A percentile compares a stretch with the other conserved stretches of the same genome.
These are phyloP conservation scores for Rugonectria rugulosa DNA, from an alignment of 2,329 filamentous ascomycete species.

Conservation along the genomic window DNA sequence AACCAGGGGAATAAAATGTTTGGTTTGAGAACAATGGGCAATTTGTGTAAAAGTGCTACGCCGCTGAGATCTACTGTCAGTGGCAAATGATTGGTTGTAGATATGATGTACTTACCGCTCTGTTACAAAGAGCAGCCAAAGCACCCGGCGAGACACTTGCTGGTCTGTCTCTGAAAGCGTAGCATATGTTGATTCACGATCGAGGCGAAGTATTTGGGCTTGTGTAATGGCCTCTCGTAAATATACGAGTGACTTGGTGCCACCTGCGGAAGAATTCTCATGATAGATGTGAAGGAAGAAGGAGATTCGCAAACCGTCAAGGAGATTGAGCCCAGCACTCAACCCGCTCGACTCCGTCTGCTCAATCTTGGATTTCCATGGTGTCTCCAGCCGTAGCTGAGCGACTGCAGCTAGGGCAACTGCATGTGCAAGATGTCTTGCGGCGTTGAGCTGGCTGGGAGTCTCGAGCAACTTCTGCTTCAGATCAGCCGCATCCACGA, in stretches of 20 bases:
- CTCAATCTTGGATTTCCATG: conserved; percentile 37
- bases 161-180: conserved; percentile 48
- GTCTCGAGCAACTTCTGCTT: conserved; percentile 46
- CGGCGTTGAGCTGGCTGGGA: conserved; percentile 41
- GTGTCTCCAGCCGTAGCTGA: conserved; percentile 53
- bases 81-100: not conserved
- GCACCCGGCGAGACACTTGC: conserved; percentile 53
- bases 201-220: conserved; percentile 57
- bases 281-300: conserved; percentile 62
- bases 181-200: conserved; percentile 52
- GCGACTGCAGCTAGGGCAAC: conserved; percentile 57
- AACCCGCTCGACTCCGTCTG: conserved; percentile 38
- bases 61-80: conserved; percentile 44
- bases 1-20: conserved; percentile 48
- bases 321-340: conserved; percentile 40
- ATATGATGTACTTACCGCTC: conserved; percentile 42
- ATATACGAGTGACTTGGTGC: conserved; percentile 55
- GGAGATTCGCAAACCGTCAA: conserved; percentile 54
- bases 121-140: conserved; percentile 59
- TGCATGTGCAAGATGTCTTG: conserved; percentile 52
- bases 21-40: conserved; percentile 54
- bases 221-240: conserved; percentile 60
- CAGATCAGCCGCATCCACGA: conserved; percentile 54
- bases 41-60: conserved; percentile 58
- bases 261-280: conserved; percentile 56